Evolutionary conservation across 2,329 filamentous ascomycete genomes (phyloP), one percentile per base, ranked within the genome.

Genomic region (Sporothrix luriei): DNA sequence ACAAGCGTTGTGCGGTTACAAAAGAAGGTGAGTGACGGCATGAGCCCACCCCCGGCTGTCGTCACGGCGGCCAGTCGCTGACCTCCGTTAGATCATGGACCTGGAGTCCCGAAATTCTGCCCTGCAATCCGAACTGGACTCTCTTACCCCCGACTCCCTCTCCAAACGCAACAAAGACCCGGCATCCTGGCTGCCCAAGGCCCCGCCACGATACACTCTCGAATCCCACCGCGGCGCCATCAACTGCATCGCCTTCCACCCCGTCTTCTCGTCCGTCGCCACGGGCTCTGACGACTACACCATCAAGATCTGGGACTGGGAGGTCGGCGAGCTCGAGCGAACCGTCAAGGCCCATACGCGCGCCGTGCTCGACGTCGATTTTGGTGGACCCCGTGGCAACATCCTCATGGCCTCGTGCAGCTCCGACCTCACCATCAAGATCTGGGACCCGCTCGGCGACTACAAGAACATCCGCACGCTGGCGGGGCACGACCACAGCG

Each of bases 281-380:
- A 95, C 93, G 0, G 94, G 92, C 19, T 96, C 93, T 10, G 94
- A 97, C 78, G 94, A 97, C 79, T 91, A 88, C 68, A 97, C 91
- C 9, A 97, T 98, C 78, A 97, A 97, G 77, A 94, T 97, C 69
- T 97, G 94, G 94, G 94, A 97, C 77, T 97, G 93, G 91, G 94
- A 97, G 76, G 81, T 96, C 29, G 94, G 94, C 62, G 94, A 97
- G 79, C 84, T 97, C 4, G 94, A 97, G 78, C 84, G 90, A 72
- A 97, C 94, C 0, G 86, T 97, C 70, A 97, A 97, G 78, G 93
- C 93, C 1, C 94, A 97, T 76, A 97, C 93, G 5, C 93, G 91
- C 77, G 88, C 92, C 3, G 93, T 97, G 0, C 81, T 95, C 38
- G 93, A 97, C 77, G 88, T 97, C 48, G 94, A 97, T 76, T 97